phyloP scores from a whole-genome alignment of 1,284 basidiomycete genomes.

The Melampsora larici-populina region DNA sequence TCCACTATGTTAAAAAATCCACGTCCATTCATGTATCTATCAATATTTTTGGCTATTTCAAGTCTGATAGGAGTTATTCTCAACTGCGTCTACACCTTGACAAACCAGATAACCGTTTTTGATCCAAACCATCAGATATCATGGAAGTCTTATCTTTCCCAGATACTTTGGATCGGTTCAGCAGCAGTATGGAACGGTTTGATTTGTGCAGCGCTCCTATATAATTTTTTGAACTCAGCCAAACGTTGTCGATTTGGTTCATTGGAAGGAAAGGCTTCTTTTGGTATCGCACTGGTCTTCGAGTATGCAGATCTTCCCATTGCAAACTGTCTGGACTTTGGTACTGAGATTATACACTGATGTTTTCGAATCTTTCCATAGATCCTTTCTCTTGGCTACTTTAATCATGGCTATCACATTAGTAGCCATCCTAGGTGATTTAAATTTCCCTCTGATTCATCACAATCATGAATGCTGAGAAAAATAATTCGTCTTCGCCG shows the following conservation, averaged over 20 bases:
- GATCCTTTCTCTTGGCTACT: slow-evolving; percentile 29
- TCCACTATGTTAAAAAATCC: slow-evolving; percentile 39
- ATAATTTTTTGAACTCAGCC: slow-evolving; percentile 12
- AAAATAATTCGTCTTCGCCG: not conserved
- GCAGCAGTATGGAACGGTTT: slow-evolving; percentile 15
- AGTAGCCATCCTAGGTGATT: slow-evolving; percentile 10
- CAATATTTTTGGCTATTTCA: slow-evolving; percentile 13
- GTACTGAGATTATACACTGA: not conserved
- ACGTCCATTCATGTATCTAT: slow-evolving; percentile 13
- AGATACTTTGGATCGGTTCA: slow-evolving; percentile 18
- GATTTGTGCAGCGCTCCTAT: slow-evolving; percentile 20
- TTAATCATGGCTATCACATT: slow-evolving; percentile 4
- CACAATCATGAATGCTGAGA: not conserved
- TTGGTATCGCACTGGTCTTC: slow-evolving; percentile 24
- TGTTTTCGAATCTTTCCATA: slow-evolving; percentile 3
- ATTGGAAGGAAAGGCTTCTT: slow-evolving; percentile 18
- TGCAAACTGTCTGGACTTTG: not conserved
- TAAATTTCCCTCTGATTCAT: not conserved
- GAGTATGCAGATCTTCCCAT: slow-evolving; percentile 1
- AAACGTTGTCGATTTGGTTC: slow-evolving; percentile 35
- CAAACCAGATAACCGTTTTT: slow-evolving; percentile 10
- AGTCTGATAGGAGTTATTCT: slow-evolving; percentile 20
- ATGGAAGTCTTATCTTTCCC: slow-evolving; percentile 6
- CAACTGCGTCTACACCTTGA: not conserved
- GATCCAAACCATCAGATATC: not conserved